Evolutionary conservation across 306 rosid species (phyloP), one percentile per base, ranked within the genome.

Genomic region (Erythrophleum fordii): DNA sequence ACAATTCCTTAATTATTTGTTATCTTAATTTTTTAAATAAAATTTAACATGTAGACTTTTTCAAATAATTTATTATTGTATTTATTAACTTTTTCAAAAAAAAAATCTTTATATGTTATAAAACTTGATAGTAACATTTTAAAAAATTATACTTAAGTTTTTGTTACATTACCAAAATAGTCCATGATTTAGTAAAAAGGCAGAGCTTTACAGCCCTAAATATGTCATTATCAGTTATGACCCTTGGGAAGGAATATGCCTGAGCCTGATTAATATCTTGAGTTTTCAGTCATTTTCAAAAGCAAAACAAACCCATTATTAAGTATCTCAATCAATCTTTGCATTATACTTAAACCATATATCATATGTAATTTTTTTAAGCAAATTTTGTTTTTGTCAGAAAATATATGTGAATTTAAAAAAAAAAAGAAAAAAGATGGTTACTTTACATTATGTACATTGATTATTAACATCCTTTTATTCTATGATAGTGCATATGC

Each of bases 381-480:
- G 3, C 0, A 44, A 46, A 46, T 8, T 5, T 22, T 20, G 3
- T 46, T 39, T 69, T 45, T 13, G 3, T 45, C 39, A 14, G 9
- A 25, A n/a, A 23, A 42, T 5, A 22, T 0, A 44, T 34, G 3
- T 34, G 3, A 2, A 34, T 34, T 34, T 34, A 5, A 5, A 5
- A 34, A 48, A 42, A 23, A 16, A 17, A n/a, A n/a, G 6, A 52
- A 17, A 70, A 13, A 46, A 16, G 22, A 25, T 31, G 52, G 42
- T 17, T 44, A 44, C 45, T 56, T 44, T 18, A 17, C 42, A 26
- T 58, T 23, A n/a, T 64, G 14, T 64, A 62, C 42, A 62, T 0
- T 62, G 8, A 18, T 17, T 35, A 35, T 17, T 74, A 45, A 81
- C 80, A 69, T 80, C 77, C 73, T 80, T 65, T 60, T 77, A 44